Evolutionary conservation across 257 asterid species (phyloP), one percentile per base, ranked within the genome.

Genomic region (Solanum medicagineum): DNA sequence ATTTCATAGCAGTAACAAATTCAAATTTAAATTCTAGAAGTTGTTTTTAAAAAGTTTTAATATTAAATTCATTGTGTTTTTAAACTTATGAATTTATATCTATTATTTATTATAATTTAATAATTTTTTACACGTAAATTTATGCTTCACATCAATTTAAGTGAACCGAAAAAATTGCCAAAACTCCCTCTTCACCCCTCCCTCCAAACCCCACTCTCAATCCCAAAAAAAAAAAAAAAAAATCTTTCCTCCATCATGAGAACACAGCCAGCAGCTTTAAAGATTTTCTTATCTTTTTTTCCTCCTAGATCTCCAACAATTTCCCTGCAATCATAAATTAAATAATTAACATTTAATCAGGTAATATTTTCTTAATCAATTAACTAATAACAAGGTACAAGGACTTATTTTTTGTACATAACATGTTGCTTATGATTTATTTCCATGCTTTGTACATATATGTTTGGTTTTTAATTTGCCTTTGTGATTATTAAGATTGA

Each of bases 111-210:
- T 9, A 59, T 20, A 20, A 3, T 10, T 10, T 10, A n/a, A 60
- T 60, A 60, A 60, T 10, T 8, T 8, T 57, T 1, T 0, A 10
- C 11, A 56, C 4, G 5, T 55, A 55, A 55, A 55, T 20, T 57
- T 57, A 11, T 59, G 29, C 0, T 59, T 26, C 8, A 14, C 32
- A 7, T 59, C 63, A 17, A 17, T 13, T 13, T 32, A n/a, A 89
- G 68, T 77, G 84, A 94, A 94, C 93, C 97, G 90, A 88, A 81
- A 89, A 88, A 94, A 90, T 94, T 90, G 95, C 97, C 98, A 90
- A 89, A 40, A 81, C 85, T 95, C 90, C 87, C 98, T 92, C 97
- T 62, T 74, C 32, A 63, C 95, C 96, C 86, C 91, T 86, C 89
- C 66, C 45, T 73, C 84, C 85, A 68, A 15, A 59, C 81, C 7